phyloP scores from a whole-genome alignment of 1,284 basidiomycete genomes.

The Schizopora paradoxa region DNA sequence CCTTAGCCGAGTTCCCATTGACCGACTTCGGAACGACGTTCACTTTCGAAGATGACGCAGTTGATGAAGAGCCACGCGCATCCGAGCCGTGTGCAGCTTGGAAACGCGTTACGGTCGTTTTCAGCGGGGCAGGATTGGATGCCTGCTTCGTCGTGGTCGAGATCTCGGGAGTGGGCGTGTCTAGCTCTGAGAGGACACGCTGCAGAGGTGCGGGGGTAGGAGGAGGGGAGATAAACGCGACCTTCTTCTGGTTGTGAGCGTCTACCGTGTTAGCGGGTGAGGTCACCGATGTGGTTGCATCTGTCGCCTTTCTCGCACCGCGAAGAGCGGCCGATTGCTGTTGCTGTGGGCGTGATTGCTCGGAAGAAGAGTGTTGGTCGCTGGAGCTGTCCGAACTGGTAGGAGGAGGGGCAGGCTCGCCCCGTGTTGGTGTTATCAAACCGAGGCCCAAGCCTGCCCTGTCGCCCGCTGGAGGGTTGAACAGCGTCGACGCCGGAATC shows the following conservation, averaged over 20 bases:
- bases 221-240: constrained; percentile 76
- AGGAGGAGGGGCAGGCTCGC: constrained; percentile 19
- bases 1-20: constrained; percentile 29
- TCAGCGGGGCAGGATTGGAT: constrained; percentile 30
- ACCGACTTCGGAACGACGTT: constrained; percentile 36
- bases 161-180: constrained; percentile 8
- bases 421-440: constrained; percentile 8
- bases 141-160: constrained; percentile 1
- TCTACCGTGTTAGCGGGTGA: constrained; percentile 29
- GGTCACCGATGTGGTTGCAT: constrained; percentile 28
- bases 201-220: constrained; percentile 46
- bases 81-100: constrained; percentile 67
- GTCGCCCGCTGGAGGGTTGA: constrained; percentile 6
- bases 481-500: neutral
- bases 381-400: constrained; percentile 22
- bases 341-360: constrained; percentile 28
- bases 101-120: constrained; percentile 69
- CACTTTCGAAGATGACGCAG: constrained; percentile 36
- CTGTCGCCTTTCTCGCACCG: constrained; percentile 48
- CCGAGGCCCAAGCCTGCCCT: neutral
- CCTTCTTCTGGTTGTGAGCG: constrained; percentile 58
- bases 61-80: constrained; percentile 59
- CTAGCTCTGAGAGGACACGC: constrained; percentile 13
- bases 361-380: constrained; percentile 24
- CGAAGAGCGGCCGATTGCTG: constrained; percentile 40